phyloP scores from a whole-genome alignment of 192 early-diverging fungal species.

The Coemansia erecta region DNA sequence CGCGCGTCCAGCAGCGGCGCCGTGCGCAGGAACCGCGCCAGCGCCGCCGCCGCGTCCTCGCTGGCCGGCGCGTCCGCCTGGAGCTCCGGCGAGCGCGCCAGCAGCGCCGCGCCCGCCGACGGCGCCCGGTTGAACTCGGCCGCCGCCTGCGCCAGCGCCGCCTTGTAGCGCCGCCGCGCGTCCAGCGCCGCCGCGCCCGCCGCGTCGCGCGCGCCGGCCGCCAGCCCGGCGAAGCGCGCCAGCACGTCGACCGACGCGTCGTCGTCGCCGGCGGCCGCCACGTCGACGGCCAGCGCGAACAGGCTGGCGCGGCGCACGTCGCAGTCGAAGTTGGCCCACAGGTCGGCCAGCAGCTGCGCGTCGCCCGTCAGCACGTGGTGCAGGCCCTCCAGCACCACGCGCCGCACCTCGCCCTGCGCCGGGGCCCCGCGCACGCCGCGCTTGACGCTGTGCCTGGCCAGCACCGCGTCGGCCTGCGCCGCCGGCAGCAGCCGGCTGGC shows the following conservation, averaged over 20 bases:
- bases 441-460: constrained; percentile 35
- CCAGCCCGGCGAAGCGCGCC: too few relatives aligned
- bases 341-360: constrained; percentile 75
- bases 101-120: constrained; percentile 80
- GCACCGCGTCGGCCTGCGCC: constrained; percentile 28
- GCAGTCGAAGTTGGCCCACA: constrained; percentile 96
- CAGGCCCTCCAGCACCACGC: constrained; percentile 77
- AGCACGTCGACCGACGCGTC: constrained; percentile 44
- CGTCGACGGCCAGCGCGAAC: constrained; percentile 64
- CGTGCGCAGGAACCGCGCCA: constrained; percentile 75
- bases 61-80: constrained; percentile 13
- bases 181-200: constrained; percentile 9
- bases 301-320: constrained; percentile 78
- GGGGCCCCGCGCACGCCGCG: constrained; percentile 41
- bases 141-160: constrained; percentile 74
- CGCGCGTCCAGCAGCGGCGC: constrained; percentile 87
- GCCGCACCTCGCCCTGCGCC: constrained; percentile 77
- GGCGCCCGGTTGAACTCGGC: constrained; percentile 82
- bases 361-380: constrained; percentile 61
- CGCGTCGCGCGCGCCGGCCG: too few relatives aligned
- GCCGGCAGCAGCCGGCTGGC: constrained; percentile 42
- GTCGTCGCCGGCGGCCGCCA: constrained; percentile 29
- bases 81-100: constrained; percentile 58
- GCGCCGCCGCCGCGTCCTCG: constrained; percentile 25
- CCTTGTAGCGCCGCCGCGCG: constrained; percentile 62